Percentiles rank a stretch among this genome's conserved stretches.
These are phyloP conservation scores for Platanus orientalis DNA, from an alignment of 164 flowering plant species.

Conservation along the genomic window DNA sequence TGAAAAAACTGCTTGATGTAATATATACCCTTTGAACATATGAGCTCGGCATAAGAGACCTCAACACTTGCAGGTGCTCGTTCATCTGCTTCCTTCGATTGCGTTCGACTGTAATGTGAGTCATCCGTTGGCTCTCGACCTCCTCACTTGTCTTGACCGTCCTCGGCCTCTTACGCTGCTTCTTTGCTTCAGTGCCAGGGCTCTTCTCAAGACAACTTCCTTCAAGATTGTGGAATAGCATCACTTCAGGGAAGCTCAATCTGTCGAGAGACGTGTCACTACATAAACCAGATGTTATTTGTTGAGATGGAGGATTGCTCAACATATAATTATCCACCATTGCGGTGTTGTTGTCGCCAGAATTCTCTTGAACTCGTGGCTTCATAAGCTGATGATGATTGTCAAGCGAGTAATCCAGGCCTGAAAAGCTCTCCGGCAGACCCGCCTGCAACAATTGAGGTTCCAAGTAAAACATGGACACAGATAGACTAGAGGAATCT, in stretches of 20 bases:
- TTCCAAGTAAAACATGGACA: conserved; percentile 22
- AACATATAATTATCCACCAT: conserved; percentile 61
- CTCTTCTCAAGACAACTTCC: conserved; percentile 26
- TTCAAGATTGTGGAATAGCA: conserved; percentile 66
- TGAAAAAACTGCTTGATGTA: no score
- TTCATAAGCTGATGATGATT: conserved; percentile 29
- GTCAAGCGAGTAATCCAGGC: conserved; percentile 32
- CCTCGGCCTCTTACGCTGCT: conserved; percentile 72
- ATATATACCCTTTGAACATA: conserved; percentile 97
- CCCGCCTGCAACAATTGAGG: conserved; percentile 29
- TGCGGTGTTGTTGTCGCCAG: conserved; percentile 21
- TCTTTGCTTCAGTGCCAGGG: conserved; percentile 31
- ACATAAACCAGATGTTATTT: conserved; percentile 23
- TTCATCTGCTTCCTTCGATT: conserved; percentile 97
- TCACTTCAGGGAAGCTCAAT: conserved; percentile 80
- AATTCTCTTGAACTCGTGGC: conserved; percentile 24
- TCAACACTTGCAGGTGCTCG: conserved; percentile 79
- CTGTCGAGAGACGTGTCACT: conserved; percentile 43
- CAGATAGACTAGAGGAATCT: background rate
- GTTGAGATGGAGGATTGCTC: conserved; percentile 25
- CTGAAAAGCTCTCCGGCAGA: conserved; percentile 19
- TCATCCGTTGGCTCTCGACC: conserved; percentile 97
- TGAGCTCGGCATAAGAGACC: conserved; percentile 94
- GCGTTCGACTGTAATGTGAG: conserved; percentile 94
- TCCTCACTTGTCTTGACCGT: conserved; percentile 75